Evolutionary conservation across 371 early-diverging fungal genomes (phyloP), one percentile per base, ranked within the genome.

Genomic region (Phascolomyces articulosus): DNA sequence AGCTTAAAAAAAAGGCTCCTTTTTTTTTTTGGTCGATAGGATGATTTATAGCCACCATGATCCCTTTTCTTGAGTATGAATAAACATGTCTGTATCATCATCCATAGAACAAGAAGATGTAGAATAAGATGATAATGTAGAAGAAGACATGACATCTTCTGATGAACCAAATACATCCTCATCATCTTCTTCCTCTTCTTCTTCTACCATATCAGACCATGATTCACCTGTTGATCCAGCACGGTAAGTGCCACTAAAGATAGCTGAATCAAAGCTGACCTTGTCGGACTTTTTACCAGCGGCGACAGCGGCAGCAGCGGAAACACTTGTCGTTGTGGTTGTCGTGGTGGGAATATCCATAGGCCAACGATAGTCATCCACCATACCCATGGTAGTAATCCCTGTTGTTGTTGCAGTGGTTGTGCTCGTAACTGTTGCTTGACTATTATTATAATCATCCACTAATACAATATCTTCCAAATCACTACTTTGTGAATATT

Each of bases 11-110:
- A n/a, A n/a, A n/a, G n/a, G n/a, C n/a, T n/a, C n/a, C n/a, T n/a
- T n/a, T n/a, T n/a, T n/a, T n/a, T n/a, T n/a, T n/a, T n/a, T n/a
- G n/a, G n/a, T n/a, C n/a, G n/a, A n/a, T n/a, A n/a, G n/a, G n/a
- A n/a, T n/a, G n/a, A n/a, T n/a, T 51, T n/a, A 75, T 20, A 81
- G 67, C 81, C 81, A 81, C 81, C 81, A 81, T 27, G 78, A 74
- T 66, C 78, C 80, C 57, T 77, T 73, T 53, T 77, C 78, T 57
- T 73, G 71, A 55, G 55, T 57, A 53, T 81, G 81, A 38, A 75
- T 70, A 71, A 81, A 81, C 71, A 76, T 64, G 58, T 68, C 67
- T 13, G 64, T 70, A 54, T 74, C 75, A 53, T 71, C 65, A 40
- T 78, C 74, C 31, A n/a, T 13, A 13, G 44, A 44, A 44, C 18